Conservation (phyloP, 202 grass and related monocot genomes). For the Setaria italica region DNA sequence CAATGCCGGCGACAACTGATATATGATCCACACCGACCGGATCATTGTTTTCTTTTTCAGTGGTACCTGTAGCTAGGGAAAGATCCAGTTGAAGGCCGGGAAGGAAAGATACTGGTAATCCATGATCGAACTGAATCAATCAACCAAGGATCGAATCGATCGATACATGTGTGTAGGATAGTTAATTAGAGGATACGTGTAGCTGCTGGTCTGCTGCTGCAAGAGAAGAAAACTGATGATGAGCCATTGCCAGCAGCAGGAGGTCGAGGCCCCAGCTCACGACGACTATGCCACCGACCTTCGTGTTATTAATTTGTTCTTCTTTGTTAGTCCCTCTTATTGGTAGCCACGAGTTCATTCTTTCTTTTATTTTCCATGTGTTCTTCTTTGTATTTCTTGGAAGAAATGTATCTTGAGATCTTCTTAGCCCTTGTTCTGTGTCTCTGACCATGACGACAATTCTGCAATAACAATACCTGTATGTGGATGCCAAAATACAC, state of each 20-base stretch:
- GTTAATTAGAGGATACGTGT: background rate
- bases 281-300: background rate
- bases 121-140: background rate
- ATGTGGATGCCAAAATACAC: background rate
- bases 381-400: background rate
- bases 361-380: background rate
- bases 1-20: conserved; percentile 33
- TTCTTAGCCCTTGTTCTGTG: background rate
- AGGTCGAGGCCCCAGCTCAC: background rate
- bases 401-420: conserved; percentile 18
- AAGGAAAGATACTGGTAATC: background rate
- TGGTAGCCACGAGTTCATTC: background rate
- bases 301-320: conserved; percentile 22
- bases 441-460: background rate
- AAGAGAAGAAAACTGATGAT: background rate
- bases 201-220: background rate
- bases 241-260: background rate
- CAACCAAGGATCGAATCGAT: background rate
- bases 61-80: background rate
- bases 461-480: conserved; percentile 3
- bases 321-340: background rate
- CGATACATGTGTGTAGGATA: conserved; percentile 32
- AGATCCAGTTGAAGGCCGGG: too few relatives aligned
- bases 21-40: too few relatives aligned
- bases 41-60: background rate